Conservation (phyloP, 1,284 basidiomycete species). For the Hemileia vastatrix region DNA sequence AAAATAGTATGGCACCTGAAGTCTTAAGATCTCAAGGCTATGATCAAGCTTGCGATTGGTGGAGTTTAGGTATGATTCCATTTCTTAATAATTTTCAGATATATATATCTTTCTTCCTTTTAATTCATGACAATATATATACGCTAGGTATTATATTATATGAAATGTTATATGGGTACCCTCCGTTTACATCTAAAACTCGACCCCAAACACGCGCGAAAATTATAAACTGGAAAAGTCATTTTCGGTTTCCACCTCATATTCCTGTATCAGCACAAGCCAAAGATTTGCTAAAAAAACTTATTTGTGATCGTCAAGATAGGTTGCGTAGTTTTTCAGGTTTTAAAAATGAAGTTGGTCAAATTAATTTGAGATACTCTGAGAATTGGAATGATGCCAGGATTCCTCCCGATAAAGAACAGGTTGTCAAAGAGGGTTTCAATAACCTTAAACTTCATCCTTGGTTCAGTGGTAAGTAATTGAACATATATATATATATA, state of each 20-base stretch:
- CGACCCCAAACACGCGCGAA: constrained; percentile 36
- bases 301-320: constrained; percentile 89
- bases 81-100: constrained; percentile 5
- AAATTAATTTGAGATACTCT: constrained; percentile 54
- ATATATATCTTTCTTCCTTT: constrained; percentile 1
- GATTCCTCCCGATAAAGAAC: constrained; percentile 13
- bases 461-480: constrained; percentile 59
- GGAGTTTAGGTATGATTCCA: constrained; percentile 88
- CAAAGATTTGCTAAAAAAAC: constrained; percentile 69
- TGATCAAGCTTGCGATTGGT: constrained; percentile 92
- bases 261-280: constrained; percentile 76
- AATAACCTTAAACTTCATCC: constrained; percentile 57
- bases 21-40: constrained; percentile 79
- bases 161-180: constrained; percentile 57
- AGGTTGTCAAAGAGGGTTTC: constrained; percentile 1
- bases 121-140: constrained; percentile 15
- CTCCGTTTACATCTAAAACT: constrained; percentile 52
- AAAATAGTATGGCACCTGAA: constrained; percentile 72
- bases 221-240: constrained; percentile 74
- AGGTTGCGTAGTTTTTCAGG: constrained; percentile 47
- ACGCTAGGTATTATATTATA: constrained; percentile 29
- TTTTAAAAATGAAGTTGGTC: constrained; percentile 63
- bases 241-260: constrained; percentile 72
- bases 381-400: constrained; percentile 29
- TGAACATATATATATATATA: too few relatives aligned